Base-by-base conservation (phyloP, 371 early-diverging fungal genomes). In the Syncephalastrum monosporum region DNA sequence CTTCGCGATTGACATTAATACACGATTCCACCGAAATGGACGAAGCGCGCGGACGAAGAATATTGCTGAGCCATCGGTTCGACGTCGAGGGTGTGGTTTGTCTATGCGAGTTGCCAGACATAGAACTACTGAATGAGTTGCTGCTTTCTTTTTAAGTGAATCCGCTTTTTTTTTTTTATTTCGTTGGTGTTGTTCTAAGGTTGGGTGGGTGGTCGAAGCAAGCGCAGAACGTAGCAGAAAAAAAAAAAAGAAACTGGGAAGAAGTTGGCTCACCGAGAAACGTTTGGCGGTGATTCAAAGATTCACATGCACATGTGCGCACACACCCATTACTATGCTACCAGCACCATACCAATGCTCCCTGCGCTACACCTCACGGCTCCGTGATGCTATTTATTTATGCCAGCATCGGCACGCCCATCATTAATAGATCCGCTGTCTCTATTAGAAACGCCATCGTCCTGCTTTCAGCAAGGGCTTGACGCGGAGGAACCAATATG, bases 401-500 rank as follows among this genome's bases (percentile, higher is more conserved):
- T 33, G 38, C 38, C 10, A 33, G 38, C 38, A 33, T 33, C 5
- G 27, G 4, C 0, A 5, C 0, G 5, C 0, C 8, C 38, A 10
- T 33, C 38, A 33, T 5, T 27, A 27, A 3, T 33, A 33, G 6
- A 33, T 33, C 7, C 10, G 12, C 33, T 16, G 24, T 51, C 29
- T 17, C 15, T 24, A 8, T 46, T 56, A 64, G 14, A 60, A 23
- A 12, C 65, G 55, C 65, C 65, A 65, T 3, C 75, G 57, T 17
- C 80, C 75, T 10, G 67, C 65, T 51, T 67, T 54, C 10, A 80
- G 27, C 42, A 74, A 24, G 3, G 85, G 85, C 5, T 65, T 64
- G 3, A 82, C 75, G n/a, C 74, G 63, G 7, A 77, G 49, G 19
- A 80, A 75, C 69, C 77, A 82, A 50, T 84, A 84, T 5, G 63